Base-by-base conservation (phyloP, 2,329 filamentous ascomycete species). In the Kalmusia sp. region DNA sequence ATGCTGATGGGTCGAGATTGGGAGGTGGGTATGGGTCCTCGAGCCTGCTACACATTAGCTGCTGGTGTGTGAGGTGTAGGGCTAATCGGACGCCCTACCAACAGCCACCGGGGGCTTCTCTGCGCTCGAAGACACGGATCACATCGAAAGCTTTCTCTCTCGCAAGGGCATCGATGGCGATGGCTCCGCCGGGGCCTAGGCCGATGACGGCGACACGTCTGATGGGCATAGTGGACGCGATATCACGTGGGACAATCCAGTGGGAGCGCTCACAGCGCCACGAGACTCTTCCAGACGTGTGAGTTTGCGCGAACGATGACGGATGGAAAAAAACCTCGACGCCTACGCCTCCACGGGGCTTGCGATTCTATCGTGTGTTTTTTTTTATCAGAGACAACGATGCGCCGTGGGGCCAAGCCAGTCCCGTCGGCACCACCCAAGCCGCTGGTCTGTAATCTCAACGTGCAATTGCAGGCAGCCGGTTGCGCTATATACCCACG, bases 71-170 rank as follows among this genome's bases (percentile, higher is more conserved):
- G 9, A 43, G 21, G n/a, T 9, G 51, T 17, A 8, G 19, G 33
- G 28, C 8, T 15, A 17, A 43, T 14, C 24, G 33, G 12, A 45
- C 57, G 21, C n/a, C 78, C 68, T 67, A 87, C 86, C 85, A 88
- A 49, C 82, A 86, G 15, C 86, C 86, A 45, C 85, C 86, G 1
- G 84, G 76, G 12, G 77, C 78, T 55, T 85, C 82, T 45, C 84
- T 79, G 24, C 85, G 76, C 64, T 88, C 86, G 64, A 88, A 88
- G 0, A 88, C 83, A 5, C 83, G 79, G 49, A 87, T 84, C 2
- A 76, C 68, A 52, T 87, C 82, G 61, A 88, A 88, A 0, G 73
- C 65, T 55, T 84, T 77, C 65, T 88, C 86, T 63, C 84, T 79
- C 22, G 78, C 79, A 25, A 88, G 69, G 4, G 85, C 84, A 73